Percentiles rank a stretch among this genome's conserved stretches.
phyloP scores from a whole-genome alignment of 2,329 filamentous ascomycete genomes.

The Claviceps quebecensis region DNA sequence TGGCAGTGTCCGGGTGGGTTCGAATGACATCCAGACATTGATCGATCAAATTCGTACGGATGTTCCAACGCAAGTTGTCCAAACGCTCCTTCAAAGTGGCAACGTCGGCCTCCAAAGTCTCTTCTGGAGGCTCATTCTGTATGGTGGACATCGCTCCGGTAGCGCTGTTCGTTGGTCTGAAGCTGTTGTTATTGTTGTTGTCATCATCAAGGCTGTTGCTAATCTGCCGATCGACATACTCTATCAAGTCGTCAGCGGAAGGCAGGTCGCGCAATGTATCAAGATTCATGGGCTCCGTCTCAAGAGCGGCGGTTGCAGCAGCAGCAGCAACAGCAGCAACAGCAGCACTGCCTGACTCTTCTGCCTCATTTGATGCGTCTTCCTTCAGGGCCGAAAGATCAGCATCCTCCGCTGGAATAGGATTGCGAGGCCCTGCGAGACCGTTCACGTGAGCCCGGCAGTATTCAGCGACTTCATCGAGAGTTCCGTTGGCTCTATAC shows the following conservation, averaged over 20 bases:
- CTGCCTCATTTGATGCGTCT: conserved; percentile 11
- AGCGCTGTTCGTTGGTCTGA: conserved; percentile 5
- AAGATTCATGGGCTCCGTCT: conserved; percentile 25
- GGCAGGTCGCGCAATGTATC: conserved; percentile 16
- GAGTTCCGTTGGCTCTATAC: conserved; percentile 63
- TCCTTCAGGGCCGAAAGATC: conserved; percentile 20
- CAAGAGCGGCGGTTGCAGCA: conserved; percentile 10
- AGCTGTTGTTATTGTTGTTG: background rate
- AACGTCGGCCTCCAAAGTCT: conserved; percentile 8
- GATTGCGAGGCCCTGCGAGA: conserved; percentile 46
- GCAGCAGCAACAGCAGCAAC: conserved; percentile 7
- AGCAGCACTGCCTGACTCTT: conserved; percentile 11
- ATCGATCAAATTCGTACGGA: conserved; percentile 71
- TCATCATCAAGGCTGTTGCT: background rate
- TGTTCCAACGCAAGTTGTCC: conserved; percentile 56
- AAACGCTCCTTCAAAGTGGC: conserved; percentile 55
- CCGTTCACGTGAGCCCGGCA: conserved; percentile 49
- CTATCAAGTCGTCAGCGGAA: conserved; percentile 2
- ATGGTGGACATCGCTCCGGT: background rate
- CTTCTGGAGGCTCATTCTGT: conserved; percentile 8
- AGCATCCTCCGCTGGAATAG: conserved; percentile 49
- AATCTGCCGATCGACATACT: conserved; percentile 3
- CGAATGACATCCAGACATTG: conserved; percentile 82
- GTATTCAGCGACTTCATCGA: conserved; percentile 53
- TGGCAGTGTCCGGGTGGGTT: conserved; percentile 74